Conservation (phyloP, 2,329 filamentous ascomycete genomes). For the Fusarium pseudoanthophilum region DNA sequence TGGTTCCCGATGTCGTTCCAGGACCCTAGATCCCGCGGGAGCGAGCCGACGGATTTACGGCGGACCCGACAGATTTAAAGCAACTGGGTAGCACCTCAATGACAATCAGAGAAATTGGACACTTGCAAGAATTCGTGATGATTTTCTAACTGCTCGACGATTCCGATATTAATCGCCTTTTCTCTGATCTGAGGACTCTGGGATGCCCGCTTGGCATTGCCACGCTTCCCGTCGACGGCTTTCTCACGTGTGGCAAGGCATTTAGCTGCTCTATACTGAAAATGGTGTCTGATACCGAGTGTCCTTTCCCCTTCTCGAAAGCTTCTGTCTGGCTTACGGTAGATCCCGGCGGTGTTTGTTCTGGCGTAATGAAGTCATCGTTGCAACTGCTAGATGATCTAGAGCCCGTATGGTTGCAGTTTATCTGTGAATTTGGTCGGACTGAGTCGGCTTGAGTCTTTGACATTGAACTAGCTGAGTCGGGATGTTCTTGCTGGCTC, state of each 20-base stretch:
- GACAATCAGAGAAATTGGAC: not conserved
- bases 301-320: not conserved
- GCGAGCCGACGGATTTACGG: conserved; percentile 38
- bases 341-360: conserved; percentile 6
- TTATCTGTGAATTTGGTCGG: not conserved
- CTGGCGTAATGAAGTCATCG: conserved; percentile 23
- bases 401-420: conserved; percentile 2
- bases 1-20: conserved; percentile 12
- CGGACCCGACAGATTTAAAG: conserved; percentile 2
- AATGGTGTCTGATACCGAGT: not conserved
- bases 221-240: not conserved
- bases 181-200: conserved; percentile 9
- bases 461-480: not conserved
- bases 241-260: not conserved
- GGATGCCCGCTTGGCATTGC: not conserved
- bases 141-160: conserved; percentile 29
- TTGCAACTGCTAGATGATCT: conserved; percentile 6
- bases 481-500: not conserved
- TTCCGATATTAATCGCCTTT: conserved; percentile 6
- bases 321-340: conserved; percentile 6
- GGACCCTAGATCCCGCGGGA: conserved; percentile 17
- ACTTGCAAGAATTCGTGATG: conserved; percentile 7
- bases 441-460: not conserved
- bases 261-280: not conserved
- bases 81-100: not conserved